phyloP scores from a whole-genome alignment of 768 basidiomycete genomes.

The Lentinula detonsa region DNA sequence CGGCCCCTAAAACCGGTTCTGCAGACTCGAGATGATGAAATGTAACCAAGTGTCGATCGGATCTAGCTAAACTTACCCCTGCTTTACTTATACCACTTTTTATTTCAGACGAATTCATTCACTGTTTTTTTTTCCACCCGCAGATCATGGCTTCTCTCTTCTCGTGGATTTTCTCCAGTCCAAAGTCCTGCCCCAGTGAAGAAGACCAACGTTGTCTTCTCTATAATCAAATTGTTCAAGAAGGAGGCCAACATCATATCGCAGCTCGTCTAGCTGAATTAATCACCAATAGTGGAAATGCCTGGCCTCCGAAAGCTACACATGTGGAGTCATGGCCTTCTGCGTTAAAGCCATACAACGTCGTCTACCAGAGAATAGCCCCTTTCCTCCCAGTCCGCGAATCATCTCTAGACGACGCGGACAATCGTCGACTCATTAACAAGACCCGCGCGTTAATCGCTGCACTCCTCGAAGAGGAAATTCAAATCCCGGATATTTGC shows the following conservation, averaged over 20 bases:
- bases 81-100: background rate
- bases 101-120: background rate
- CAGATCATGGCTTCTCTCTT: background rate
- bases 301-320: slow-evolving; percentile 16
- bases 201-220: background rate
- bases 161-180: background rate
- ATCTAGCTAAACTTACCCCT: background rate
- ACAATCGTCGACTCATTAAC: slow-evolving; percentile 15
- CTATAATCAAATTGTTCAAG: background rate
- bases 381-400: slow-evolving; percentile 11
- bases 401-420: slow-evolving; percentile 12
- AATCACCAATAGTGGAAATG: slow-evolving; percentile 11
- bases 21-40: background rate
- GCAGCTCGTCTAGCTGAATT: slow-evolving; percentile 9
- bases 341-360: slow-evolving; percentile 10
- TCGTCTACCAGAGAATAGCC: slow-evolving; percentile 10
- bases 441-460: slow-evolving; percentile 12
- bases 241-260: background rate
- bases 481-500: slow-evolving; percentile 9
- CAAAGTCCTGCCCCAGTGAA: background rate
- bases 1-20: background rate
- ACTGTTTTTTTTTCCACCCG: background rate
- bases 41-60: background rate
- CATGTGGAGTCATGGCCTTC: slow-evolving; percentile 14
- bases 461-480: slow-evolving; percentile 7